Conservation (phyloP, 1,139 yeast genomes). For the Lodderomyces elongisporus region DNA sequence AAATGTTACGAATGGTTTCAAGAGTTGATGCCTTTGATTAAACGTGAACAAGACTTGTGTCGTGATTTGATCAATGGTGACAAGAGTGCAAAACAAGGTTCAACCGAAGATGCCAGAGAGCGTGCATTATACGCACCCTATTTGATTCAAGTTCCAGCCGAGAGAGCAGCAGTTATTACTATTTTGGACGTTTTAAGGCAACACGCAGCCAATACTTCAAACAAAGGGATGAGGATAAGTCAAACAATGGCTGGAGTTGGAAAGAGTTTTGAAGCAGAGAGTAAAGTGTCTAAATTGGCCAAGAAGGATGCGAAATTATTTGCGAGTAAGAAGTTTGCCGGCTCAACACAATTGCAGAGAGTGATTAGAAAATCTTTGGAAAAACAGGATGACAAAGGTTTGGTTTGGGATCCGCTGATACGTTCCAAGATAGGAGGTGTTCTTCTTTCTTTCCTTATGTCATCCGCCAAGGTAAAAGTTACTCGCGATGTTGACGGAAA, state of each 20-base stretch:
- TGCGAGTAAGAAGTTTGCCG: conserved; percentile 17
- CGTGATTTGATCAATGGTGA: conserved; percentile 24
- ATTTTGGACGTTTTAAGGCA: conserved; percentile 75
- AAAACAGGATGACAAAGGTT: conserved; percentile 11
- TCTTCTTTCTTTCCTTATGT: conserved; percentile 66
- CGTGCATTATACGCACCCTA: conserved; percentile 77
- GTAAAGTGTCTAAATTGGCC: conserved; percentile 60
- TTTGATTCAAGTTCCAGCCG: conserved; percentile 64
- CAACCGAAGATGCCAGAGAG: conserved; percentile 26
- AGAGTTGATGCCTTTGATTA: conserved; percentile 62
- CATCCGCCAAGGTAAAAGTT: conserved; percentile 78
- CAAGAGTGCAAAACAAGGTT: conserved; percentile 11
- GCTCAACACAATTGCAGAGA: conserved; percentile 37
- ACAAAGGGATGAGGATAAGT: conserved; percentile 84
- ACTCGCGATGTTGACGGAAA: conserved; percentile 49
- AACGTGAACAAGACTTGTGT: conserved; percentile 57
- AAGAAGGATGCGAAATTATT: conserved; percentile 51
- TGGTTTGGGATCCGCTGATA: conserved; percentile 45
- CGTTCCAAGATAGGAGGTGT: conserved; percentile 82
- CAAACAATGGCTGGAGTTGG: conserved; percentile 81
- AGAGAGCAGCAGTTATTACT: conserved; percentile 77
- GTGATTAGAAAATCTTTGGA: conserved; percentile 24
- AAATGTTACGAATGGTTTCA: conserved; percentile 76
- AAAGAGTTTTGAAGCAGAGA: conserved; percentile 79
- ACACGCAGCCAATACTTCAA: conserved; percentile 69